These are phyloP conservation scores for Emergomyces pasteurianus DNA, from an alignment of 2,329 filamentous ascomycete species.

Conservation along the genomic window DNA sequence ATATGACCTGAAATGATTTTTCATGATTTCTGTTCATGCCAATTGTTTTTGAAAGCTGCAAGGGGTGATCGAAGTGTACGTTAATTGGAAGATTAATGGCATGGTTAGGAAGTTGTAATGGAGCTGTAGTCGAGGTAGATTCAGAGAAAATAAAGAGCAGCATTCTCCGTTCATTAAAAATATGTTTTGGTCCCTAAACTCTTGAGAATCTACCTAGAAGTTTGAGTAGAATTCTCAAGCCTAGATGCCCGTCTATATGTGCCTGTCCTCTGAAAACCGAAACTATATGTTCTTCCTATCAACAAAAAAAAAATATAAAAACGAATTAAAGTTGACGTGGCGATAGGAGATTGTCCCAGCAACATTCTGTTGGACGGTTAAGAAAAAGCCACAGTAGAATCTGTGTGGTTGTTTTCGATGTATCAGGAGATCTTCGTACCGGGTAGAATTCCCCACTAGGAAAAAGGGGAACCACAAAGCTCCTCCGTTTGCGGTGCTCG, in stretches of 20 bases:
- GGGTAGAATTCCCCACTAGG: not conserved
- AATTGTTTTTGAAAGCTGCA: not conserved
- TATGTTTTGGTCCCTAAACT: not conserved
- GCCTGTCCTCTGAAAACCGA: not conserved
- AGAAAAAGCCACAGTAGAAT: not conserved
- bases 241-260: too few relatives aligned
- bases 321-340: not conserved
- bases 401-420: not conserved
- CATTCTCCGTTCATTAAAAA: not conserved
- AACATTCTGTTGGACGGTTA: not conserved
- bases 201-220: not conserved
- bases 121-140: not conserved
- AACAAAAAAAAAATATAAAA: not conserved
- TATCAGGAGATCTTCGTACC: not conserved
- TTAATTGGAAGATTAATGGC: not conserved
- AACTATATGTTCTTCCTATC: not conserved
- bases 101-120: not conserved
- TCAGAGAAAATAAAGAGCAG: not conserved
- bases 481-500: not conserved
- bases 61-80: not conserved
- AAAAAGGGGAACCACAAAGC: not conserved
- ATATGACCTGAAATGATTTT: not conserved
- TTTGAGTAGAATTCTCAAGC: not conserved
- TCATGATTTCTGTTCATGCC: not conserved
- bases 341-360: not conserved